Evolutionary conservation across 495 filamentous ascomycete species (phyloP).

Genomic region (Podospora pseudopauciseta): DNA sequence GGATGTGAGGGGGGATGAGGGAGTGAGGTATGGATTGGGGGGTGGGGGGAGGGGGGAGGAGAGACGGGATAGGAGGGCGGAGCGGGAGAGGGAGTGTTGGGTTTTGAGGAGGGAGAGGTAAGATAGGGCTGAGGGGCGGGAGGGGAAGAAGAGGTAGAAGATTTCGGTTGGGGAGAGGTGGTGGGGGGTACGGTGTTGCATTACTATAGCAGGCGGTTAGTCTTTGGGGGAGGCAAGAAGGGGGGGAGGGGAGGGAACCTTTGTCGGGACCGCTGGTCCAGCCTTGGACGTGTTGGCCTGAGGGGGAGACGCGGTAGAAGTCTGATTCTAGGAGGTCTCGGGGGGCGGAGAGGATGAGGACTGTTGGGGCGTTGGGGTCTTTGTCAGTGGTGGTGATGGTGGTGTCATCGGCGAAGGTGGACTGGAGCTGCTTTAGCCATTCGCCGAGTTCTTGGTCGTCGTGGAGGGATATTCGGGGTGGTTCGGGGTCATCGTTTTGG

Average conservation of each 20-base stretch:
- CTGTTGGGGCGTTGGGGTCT: neutral
- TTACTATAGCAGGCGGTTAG: neutral
- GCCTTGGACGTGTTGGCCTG: slow-evolving; percentile 1
- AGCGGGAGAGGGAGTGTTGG: neutral
- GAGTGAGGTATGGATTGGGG: neutral
- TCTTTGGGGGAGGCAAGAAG: neutral
- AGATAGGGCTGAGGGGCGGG: neutral
- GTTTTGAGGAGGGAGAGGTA: neutral
- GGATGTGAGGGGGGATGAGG: neutral
- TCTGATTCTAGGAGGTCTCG: slow-evolving; percentile 2
- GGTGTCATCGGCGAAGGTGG: neutral
- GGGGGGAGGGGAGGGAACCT: neutral
- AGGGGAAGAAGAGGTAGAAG: neutral
- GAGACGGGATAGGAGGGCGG: neutral
- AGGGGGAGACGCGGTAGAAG: neutral
- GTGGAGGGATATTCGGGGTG: neutral
- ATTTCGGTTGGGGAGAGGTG: neutral
- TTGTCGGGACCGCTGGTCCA: neutral
- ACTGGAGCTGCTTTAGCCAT: neutral
- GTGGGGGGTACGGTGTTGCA: neutral
- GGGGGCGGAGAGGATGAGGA: slow-evolving; percentile 4
- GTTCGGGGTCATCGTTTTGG: neutral
- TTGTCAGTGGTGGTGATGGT: neutral
- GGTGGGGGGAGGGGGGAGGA: neutral
- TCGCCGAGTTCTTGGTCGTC: slow-evolving; percentile 3